Percentiles rank a stretch among this genome's conserved stretches.
Evolutionary conservation across 2,329 filamentous ascomycete species (phyloP).

Genomic region (Nemania sp.): DNA sequence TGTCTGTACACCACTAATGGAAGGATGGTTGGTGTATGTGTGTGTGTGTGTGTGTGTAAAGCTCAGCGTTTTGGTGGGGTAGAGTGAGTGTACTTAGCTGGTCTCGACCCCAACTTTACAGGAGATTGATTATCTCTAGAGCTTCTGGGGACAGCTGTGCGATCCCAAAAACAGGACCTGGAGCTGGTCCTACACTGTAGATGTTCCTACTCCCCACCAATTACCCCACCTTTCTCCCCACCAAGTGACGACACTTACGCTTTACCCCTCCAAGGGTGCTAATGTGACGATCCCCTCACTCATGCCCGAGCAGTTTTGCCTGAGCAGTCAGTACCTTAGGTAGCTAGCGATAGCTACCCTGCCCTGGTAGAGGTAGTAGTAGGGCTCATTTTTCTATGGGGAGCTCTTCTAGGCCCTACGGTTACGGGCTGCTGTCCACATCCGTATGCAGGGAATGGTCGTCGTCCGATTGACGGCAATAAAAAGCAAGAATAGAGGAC

Average conservation of each 20-base stretch:
- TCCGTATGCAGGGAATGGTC: background rate
- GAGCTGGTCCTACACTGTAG: background rate
- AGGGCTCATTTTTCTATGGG: slow-evolving; percentile 15
- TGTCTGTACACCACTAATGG: slow-evolving; percentile 16
- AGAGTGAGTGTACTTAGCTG: too few species aligned
- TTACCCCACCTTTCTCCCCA: slow-evolving; percentile 32
- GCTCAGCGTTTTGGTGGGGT: slow-evolving; percentile 26
- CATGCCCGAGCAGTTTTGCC: background rate
- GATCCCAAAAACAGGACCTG: background rate
- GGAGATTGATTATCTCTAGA: background rate
- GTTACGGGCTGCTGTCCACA: background rate
- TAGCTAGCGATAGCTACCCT: background rate
- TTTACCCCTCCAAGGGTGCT: slow-evolving; percentile 34
- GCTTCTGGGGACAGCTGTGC: background rate
- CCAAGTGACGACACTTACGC: slow-evolving; percentile 35
- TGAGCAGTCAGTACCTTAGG: too few species aligned
- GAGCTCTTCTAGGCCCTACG: slow-evolving; percentile 5
- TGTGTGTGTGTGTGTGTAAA: too few species aligned
- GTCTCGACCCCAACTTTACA: slow-evolving; percentile 22
- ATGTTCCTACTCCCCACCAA: slow-evolving; percentile 14
- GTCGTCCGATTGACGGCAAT: background rate
- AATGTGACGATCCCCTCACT: slow-evolving; percentile 29
- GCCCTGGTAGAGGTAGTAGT: background rate
- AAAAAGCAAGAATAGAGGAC: background rate
- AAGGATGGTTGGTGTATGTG: slow-evolving; percentile 20